These are phyloP conservation scores for Ciborinia camelliae DNA, from an alignment of 2,329 filamentous ascomycete genomes.

Conservation along the genomic window DNA sequence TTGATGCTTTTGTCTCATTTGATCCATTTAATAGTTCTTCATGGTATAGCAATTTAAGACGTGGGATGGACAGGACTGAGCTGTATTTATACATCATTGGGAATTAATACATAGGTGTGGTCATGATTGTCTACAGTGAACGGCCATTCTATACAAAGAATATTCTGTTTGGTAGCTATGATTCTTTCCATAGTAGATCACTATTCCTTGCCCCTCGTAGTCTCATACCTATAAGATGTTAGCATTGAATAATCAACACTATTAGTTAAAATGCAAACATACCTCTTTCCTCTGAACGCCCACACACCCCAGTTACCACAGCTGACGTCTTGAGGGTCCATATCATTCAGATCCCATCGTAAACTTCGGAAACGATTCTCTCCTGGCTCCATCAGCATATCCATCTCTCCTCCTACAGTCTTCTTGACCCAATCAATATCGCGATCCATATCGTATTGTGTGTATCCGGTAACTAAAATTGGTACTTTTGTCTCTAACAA, in stretches of 20 bases:
- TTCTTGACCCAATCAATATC: constrained; percentile 88
- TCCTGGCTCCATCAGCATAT: constrained; percentile 84
- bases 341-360: constrained; percentile 94
- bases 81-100: constrained; percentile 1
- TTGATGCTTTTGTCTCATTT: background rate
- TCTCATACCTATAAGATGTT: constrained; percentile 36
- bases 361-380: constrained; percentile 93
- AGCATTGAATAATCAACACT: constrained; percentile 10
- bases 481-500: constrained; percentile 94
- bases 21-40: background rate
- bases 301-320: constrained; percentile 97
- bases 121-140: background rate
- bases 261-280: constrained; percentile 37
- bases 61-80: background rate
- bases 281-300: constrained; percentile 97
- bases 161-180: background rate
- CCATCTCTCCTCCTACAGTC: constrained; percentile 84
- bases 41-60: background rate
- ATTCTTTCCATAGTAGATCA: background rate
- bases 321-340: constrained; percentile 89
- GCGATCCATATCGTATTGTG: constrained; percentile 88
- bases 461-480: constrained; percentile 93
- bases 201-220: constrained; percentile 31
- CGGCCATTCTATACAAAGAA: background rate
- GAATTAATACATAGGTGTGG: background rate